phyloP scores from a whole-genome alignment of 805 yeast genomes.

The Metschnikowia sp. region DNA sequence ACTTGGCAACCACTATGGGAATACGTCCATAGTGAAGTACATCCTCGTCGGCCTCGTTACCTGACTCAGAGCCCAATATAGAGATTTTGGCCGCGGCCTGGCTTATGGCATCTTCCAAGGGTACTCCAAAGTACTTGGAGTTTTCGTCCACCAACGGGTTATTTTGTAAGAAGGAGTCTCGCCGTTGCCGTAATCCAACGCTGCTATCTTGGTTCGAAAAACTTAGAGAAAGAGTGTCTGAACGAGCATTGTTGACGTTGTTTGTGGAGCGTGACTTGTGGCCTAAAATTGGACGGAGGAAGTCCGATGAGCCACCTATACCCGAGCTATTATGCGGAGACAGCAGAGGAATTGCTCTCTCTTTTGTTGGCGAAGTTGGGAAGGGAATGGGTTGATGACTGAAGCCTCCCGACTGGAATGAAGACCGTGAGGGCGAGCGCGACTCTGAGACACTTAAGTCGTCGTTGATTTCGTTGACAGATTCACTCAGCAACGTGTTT shows the following conservation, averaged over 20 bases:
- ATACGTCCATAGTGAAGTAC: conserved; percentile 80
- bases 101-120: conserved; percentile 64
- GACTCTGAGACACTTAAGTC: conserved; percentile 18
- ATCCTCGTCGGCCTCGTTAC: conserved; percentile 42
- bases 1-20: conserved; percentile 92
- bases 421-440: conserved; percentile 19
- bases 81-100: conserved; percentile 77
- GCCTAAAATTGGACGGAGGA: conserved; percentile 45
- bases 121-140: conserved; percentile 72
- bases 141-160: conserved; percentile 43
- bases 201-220: conserved; percentile 13
- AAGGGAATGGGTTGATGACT: conserved; percentile 14
- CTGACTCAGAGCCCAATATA: conserved; percentile 46
- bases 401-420: conserved; percentile 12
- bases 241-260: conserved; percentile 37
- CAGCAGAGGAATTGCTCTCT: conserved; percentile 6
- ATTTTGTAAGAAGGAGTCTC: conserved; percentile 49
- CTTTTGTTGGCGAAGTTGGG: conserved; percentile 12
- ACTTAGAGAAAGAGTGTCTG: conserved; percentile 31
- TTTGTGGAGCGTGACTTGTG: conserved; percentile 51
- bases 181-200: conserved; percentile 38
- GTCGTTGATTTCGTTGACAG: conserved; percentile 32
- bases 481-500: conserved; percentile 36
- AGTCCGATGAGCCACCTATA: conserved; percentile 17
- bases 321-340: neutral